Percentiles rank a stretch among this genome's conserved stretches.
These are phyloP conservation scores for Actinomortierella ambigua DNA, from an alignment of 371 early-diverging fungal species.

Conservation along the genomic window DNA sequence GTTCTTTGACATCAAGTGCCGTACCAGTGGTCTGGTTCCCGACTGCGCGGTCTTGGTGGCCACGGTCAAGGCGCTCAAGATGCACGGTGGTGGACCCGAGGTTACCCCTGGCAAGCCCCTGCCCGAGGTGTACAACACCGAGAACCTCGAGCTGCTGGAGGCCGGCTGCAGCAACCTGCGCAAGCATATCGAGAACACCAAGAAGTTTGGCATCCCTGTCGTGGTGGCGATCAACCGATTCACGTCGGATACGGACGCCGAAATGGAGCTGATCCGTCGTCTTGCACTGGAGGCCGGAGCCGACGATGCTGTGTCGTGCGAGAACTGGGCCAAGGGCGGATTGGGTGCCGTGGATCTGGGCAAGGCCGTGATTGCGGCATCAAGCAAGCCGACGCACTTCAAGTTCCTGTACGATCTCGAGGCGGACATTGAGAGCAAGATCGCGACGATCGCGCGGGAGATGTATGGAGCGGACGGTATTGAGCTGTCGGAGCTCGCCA, in stretches of 20 bases:
- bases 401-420: conserved; percentile 85
- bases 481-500: conserved; percentile 79
- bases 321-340: conserved; percentile 95
- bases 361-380: conserved; percentile 82
- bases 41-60: conserved; percentile 94
- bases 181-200: conserved; percentile 91
- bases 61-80: conserved; percentile 94
- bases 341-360: conserved; percentile 89
- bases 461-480: conserved; percentile 95
- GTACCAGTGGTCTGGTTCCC: conserved; percentile 86
- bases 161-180: conserved; percentile 86
- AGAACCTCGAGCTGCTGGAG: conserved; percentile 83
- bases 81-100: conserved; percentile 98
- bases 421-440: conserved; percentile 83
- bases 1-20: conserved; percentile 98
- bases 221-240: conserved; percentile 95
- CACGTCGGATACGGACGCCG: conserved; percentile 86
- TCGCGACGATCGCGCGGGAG: conserved; percentile 86
- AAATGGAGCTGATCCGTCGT: conserved; percentile 79
- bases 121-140: conserved; percentile 83
- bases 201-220: conserved; percentile 89
- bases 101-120: conserved; percentile 92
- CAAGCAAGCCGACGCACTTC: conserved; percentile 66
- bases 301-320: conserved; percentile 80
- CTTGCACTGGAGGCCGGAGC: conserved; percentile 87